Conservation (phyloP, 441 rosid species). For the Adansonia gregorii region DNA sequence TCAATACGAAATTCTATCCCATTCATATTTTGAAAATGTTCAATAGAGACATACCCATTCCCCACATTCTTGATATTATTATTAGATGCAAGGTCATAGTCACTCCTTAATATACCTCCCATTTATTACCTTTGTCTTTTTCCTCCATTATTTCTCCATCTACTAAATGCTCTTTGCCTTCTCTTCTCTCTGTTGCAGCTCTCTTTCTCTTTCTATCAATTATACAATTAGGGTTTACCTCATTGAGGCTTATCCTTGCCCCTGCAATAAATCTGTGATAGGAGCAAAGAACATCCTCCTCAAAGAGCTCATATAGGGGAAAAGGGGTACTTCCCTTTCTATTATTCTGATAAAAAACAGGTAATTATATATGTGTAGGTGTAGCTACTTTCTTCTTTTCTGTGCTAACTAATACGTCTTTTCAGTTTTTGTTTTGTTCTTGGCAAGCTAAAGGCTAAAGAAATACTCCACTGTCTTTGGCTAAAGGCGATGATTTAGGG, state of each 20-base stretch:
- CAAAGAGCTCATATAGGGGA: conserved; percentile 29
- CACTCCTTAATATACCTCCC: conserved; percentile 68
- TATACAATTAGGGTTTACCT: conserved; percentile 37
- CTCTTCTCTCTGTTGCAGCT: conserved; percentile 31
- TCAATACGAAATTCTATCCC: too few relatives aligned
- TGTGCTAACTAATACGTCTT: conserved; percentile 29
- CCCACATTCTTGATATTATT: conserved; percentile 59
- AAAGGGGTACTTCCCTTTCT: conserved; percentile 45
- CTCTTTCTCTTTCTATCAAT: conserved; percentile 25
- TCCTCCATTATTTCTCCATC: conserved; percentile 60
- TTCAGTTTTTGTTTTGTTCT: conserved; percentile 27
- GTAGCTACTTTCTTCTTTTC: conserved; percentile 31
- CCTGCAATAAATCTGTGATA: conserved; percentile 31
- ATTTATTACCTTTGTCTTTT: conserved; percentile 75
- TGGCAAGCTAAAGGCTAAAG: conserved; percentile 33
- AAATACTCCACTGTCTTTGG: conserved; percentile 26
- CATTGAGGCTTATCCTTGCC: conserved; percentile 16
- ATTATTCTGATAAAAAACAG: conserved; percentile 44
- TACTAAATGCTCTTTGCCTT: conserved; percentile 68
- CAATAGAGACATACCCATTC: neutral
- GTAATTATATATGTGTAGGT: conserved; percentile 23
- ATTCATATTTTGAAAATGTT: too few relatives aligned
- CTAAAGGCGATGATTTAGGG: conserved; percentile 51
- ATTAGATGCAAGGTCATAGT: conserved; percentile 73
- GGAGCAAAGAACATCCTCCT: neutral